Evolutionary conservation across 2,329 filamentous ascomycete species (phyloP).

Genomic region (Pezicula neosporulosa): DNA sequence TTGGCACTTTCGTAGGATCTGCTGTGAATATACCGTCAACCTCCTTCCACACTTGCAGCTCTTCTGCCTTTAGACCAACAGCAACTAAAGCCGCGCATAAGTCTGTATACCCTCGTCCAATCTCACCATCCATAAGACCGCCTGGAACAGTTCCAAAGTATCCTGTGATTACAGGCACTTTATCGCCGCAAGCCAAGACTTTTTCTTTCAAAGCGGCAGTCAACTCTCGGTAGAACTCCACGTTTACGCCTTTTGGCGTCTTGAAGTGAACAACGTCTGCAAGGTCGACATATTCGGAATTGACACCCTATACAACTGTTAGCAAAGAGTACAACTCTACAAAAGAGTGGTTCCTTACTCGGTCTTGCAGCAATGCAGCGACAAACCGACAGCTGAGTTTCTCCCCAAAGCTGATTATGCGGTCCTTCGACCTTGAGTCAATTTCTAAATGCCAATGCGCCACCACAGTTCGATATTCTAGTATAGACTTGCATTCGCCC

Average conservation of each 20-base stretch:
- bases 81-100: conserved; percentile 89
- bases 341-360: conserved; percentile 34
- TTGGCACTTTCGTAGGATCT: conserved; percentile 86
- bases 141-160: conserved; percentile 95
- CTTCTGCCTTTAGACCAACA: conserved; percentile 80
- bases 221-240: conserved; percentile 67
- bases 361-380: conserved; percentile 77
- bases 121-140: conserved; percentile 80
- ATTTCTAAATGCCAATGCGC: conserved; percentile 71
- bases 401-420: conserved; percentile 92
- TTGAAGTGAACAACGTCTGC: conserved; percentile 75
- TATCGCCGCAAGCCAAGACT: conserved; percentile 60
- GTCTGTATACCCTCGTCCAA: conserved; percentile 95
- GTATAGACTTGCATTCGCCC: conserved; percentile 74
- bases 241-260: conserved; percentile 54
- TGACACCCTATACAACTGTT: conserved; percentile 54
- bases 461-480: conserved; percentile 66
- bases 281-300: conserved; percentile 87
- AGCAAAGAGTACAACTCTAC: background rate
- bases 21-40: conserved; percentile 89
- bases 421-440: conserved; percentile 75
- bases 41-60: conserved; percentile 98
- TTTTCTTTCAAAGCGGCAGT: conserved; percentile 59
- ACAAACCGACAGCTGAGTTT: conserved; percentile 93
- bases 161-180: conserved; percentile 79